Evolutionary conservation across 78 protist species (phyloP), one percentile per base, ranked within the genome.

Genomic region (Tieghemostelium lacteum): DNA sequence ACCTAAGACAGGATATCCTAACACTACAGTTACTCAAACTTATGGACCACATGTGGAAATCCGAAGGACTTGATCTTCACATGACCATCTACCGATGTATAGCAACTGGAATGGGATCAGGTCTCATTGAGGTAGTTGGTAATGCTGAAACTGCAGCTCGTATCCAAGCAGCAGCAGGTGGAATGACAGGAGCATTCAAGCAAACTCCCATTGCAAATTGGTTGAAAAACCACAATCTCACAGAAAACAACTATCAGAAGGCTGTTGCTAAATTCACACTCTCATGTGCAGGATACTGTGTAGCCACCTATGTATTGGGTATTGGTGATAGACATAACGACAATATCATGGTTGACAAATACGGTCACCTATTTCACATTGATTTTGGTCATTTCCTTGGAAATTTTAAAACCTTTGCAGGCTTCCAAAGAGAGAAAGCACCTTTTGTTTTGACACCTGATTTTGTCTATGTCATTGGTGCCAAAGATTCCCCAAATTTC

Each of bases 321-420:
- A 97, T 98, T 29, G 99, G 99, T 40, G 99, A 98, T 63, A 73
- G 99, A 26, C 99, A 98, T 86, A 96, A 94, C 52, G 99, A 98
- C 95, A 98, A 98, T 92, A 88, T 88, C 31, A 92, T 92, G 93
- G 19, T 94, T 40, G 92, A 92, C 2, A 85, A 57, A 42, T 39
- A 36, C 40, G 99, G 99, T 4, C 91, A 85, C 19, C 88, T 97
- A 19, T 98, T 98, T 77, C 99, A 97, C 83, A 98, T 98, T 65
- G 98, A 98, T 80, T 98, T 97, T 78, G 99, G 99, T 16, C 99
- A 98, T 85, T 96, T 98, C 69, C 85, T 98, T 55, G 98, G 98
- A 54, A 92, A 97, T 86, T 75, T 95, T 61, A 96, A 96, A 85
- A 40, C 80, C 61, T 70, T 66, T 74, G 77, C 85, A 5, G 95